Conservation (phyloP, 331 rosid species). For the Arachis monticola region DNA sequence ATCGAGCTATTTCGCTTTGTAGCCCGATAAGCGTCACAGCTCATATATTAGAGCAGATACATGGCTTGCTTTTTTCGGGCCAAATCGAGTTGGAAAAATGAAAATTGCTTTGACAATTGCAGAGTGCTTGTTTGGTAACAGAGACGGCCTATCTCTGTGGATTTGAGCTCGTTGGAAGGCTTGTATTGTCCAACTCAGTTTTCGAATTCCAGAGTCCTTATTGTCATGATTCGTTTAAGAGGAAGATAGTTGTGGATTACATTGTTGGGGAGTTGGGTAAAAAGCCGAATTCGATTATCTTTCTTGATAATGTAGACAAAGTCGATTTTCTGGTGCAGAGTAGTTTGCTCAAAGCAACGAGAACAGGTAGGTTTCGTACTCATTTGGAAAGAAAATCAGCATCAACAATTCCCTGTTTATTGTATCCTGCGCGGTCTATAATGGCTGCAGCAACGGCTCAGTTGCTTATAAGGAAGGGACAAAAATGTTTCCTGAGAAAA, state of each 20-base stretch:
- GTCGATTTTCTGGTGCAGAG: slow-evolving; percentile 69
- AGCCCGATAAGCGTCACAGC: slow-evolving; percentile 50
- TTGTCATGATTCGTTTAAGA: slow-evolving; percentile 60
- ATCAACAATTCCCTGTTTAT: slow-evolving; percentile 62
- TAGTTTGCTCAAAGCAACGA: slow-evolving; percentile 73
- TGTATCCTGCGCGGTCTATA: slow-evolving; percentile 46
- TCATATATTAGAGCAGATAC: slow-evolving; percentile 62
- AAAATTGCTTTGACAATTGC: slow-evolving; percentile 75
- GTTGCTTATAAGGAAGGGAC: slow-evolving; percentile 32
- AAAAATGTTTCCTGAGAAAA: slow-evolving; percentile 68
- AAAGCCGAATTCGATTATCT: slow-evolving; percentile 69
- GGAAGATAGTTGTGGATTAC: slow-evolving; percentile 73
- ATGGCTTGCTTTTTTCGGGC: slow-evolving; percentile 88
- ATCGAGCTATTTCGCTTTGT: slow-evolving; percentile 57
- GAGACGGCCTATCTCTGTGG: slow-evolving; percentile 66
- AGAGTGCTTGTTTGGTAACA: slow-evolving; percentile 59
- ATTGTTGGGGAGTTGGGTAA: slow-evolving; percentile 79
- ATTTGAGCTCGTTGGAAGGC: slow-evolving; percentile 56
- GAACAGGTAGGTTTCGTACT: slow-evolving; percentile 75
- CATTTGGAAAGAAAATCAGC: slow-evolving; percentile 76
- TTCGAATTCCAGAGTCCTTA: slow-evolving; percentile 51
- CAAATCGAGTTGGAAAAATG: slow-evolving; percentile 80
- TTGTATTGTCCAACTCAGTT: slow-evolving; percentile 42
- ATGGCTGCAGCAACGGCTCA: slow-evolving; percentile 35
- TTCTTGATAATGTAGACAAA: slow-evolving; percentile 72